Base-by-base conservation (phyloP, 208 protist genomes). In the Crithidia brevicula region DNA sequence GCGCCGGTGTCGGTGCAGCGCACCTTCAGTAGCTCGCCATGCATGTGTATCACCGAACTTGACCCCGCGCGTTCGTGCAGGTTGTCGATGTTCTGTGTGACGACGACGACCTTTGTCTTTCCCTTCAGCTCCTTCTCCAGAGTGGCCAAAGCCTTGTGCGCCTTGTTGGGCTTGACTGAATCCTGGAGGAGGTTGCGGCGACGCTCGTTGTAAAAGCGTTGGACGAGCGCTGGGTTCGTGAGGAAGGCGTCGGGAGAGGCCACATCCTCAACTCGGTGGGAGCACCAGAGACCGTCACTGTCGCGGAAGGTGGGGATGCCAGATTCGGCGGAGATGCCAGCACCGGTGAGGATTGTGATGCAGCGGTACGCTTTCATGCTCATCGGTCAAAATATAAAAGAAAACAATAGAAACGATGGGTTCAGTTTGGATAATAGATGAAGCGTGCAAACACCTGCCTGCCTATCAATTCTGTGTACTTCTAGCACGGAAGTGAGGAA, bases 31-130 rank as follows among this genome's bases (percentile, higher is more conserved):
- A 95, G 75, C 59, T 91, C 84, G n/a, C 86, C 89, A 38, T 92
- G 86, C 86, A 95, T 95, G 69, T 95, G 89, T 34, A 95, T 20
- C 10, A 95, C 86, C 11, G 62, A 42, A 3, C 38, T 69, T 4
- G 84, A 86, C 3, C 89, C 84, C 4, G 84, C 89, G 1, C 85
- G 76, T 65, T 92, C 86, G 51, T 95, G 89, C 23, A 92, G 68
- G 52, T 92, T 72, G 72, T 95, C 89, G 46, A 92, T 70, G 62
- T 92, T 95, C 53, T 95, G 89, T 13, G 89, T 92, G 7, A 95
- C 67, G 10, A 95, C 15, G 4, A 68, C 53, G 3, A 95, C 84
- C 11, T 58, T 60, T 1, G 58, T 34, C 25, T 47, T 58, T 4
- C 72, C 68, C n/a, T 18, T 13, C 28, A 84, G 81, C 49, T 82